Base-by-base conservation (phyloP, 768 basidiomycete species). In the Serendipita sp. region DNA sequence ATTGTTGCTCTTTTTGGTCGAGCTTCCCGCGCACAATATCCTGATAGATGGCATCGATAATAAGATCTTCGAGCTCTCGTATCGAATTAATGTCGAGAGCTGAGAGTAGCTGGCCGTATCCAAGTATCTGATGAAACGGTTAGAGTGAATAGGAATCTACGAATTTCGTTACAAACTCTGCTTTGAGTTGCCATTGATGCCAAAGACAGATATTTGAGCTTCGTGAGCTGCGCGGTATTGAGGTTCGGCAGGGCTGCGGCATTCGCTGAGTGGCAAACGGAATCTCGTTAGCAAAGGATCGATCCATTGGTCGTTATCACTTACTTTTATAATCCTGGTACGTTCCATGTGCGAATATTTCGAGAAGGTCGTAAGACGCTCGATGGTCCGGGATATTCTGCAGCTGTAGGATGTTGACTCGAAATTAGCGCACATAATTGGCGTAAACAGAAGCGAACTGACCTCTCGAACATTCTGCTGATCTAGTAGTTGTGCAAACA, bases 31-130 rank as follows among this genome's bases (percentile, higher is more conserved):
- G 83, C 41, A 99, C 78, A 42, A 96, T 76, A 71, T 90, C 88
- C 42, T 89, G 82, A 74, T 97, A 98, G 72, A 97, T 93, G 11
- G 88, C 88, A 69, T 97, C 93, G 72, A 99, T 98, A 70, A 98
- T 89, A 66, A 97, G 82, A 73, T 97, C 94, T 72, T 99, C 95
- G 2, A 99, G 83, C 63, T 88, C 88, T 61, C 94, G 85, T 63
- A 94, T 82, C 3, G 81, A 84, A 2, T 83, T 77, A 72, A 95
- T 79, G 56, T 90, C 81, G 20, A 99, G 80, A 2, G 79, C 75
- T 60, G 80, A 70, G 4, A 90, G 80, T 1, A 98, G 80, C 38
- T 79, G 74, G 9, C 82, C 72, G 72, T 98, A 98, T 0, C 90
- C 83, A 2, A 97, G 81, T 67, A 90, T 88, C 92, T 88, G 38